Evolutionary conservation across 1,139 yeast genomes (phyloP).

Genomic region (Yamadazyma oceani): DNA sequence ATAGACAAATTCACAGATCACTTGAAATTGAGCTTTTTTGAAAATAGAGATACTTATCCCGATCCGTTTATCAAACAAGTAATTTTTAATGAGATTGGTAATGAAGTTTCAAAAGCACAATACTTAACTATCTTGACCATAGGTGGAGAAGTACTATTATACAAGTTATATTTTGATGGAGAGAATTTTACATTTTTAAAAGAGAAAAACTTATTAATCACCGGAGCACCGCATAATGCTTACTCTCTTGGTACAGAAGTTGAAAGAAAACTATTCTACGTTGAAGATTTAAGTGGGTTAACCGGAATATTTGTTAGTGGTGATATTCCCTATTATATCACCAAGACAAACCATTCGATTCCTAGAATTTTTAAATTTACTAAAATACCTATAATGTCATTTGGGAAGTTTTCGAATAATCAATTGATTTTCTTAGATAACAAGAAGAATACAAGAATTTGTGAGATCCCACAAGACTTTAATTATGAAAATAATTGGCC

Average conservation of each 20-base stretch:
- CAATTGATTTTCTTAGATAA: constrained; percentile 77
- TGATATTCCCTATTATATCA: constrained; percentile 64
- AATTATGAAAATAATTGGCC: constrained; percentile 69
- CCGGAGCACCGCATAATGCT: constrained; percentile 81
- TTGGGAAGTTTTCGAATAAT: constrained; percentile 52
- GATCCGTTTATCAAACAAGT: constrained; percentile 78
- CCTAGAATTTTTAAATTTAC: constrained; percentile 73
- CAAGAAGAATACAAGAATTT: constrained; percentile 69
- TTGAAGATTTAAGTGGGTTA: constrained; percentile 57
- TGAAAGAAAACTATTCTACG: constrained; percentile 66
- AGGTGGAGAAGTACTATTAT: constrained; percentile 76
- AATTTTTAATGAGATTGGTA: constrained; percentile 67
- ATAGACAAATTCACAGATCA: constrained; percentile 58
- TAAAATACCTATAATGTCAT: constrained; percentile 60
- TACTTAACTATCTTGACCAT: constrained; percentile 69
- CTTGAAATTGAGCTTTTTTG: constrained; percentile 55
- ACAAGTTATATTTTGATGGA: constrained; percentile 57
- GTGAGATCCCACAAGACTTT: constrained; percentile 52
- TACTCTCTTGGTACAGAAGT: constrained; percentile 66
- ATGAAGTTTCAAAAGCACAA: constrained; percentile 50
- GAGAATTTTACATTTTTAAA: constrained; percentile 49
- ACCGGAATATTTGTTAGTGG: constrained; percentile 75
- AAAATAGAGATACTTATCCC: constrained; percentile 58
- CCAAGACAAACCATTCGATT: constrained; percentile 61
- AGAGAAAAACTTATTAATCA: constrained; percentile 46